Percentiles rank a stretch among this genome's conserved stretches.
Evolutionary conservation across 106 monocot species (phyloP).

Genomic region (Ottelia alismoides): DNA sequence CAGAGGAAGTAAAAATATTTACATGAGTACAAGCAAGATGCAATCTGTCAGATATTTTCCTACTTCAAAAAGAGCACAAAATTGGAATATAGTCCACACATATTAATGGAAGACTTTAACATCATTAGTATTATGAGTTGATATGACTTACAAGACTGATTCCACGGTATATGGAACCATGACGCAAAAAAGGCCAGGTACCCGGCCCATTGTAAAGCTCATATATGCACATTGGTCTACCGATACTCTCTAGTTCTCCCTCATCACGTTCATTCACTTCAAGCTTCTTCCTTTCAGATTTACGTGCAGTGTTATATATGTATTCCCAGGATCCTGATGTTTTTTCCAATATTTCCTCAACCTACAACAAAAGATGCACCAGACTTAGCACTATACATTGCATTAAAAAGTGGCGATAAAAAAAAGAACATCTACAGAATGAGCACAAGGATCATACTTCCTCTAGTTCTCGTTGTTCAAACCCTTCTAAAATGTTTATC

Average conservation of each 20-base stretch:
- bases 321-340: conserved; percentile 65
- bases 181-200: conserved; percentile 76
- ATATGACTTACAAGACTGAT: conserved; percentile 87
- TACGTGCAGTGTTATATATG: conserved; percentile 56
- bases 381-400: too few relatives aligned
- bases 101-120: too few relatives aligned
- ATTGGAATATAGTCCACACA: too few relatives aligned
- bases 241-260: conserved; percentile 72
- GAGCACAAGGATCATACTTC: too few relatives aligned
- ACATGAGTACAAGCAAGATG: too few relatives aligned
- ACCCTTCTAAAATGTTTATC: conserved; percentile 57
- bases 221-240: conserved; percentile 73
- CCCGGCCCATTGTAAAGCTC: conserved; percentile 76
- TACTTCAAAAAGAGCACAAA: too few relatives aligned
- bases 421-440: too few relatives aligned
- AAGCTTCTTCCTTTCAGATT: conserved; percentile 55
- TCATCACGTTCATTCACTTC: conserved; percentile 75
- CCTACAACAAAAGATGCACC: conserved; percentile 29
- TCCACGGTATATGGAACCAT: conserved; percentile 77
- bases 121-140: too few relatives aligned
- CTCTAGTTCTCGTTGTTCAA: conserved; percentile 63
- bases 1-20: too few relatives aligned
- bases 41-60: too few relatives aligned
- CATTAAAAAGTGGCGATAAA: too few relatives aligned
- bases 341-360: conserved; percentile 73